A percentile compares a stretch with the other conserved stretches of the same genome.
phyloP scores from a whole-genome alignment of 169 alveolate genomes.

The Eimeria acervulina region DNA sequence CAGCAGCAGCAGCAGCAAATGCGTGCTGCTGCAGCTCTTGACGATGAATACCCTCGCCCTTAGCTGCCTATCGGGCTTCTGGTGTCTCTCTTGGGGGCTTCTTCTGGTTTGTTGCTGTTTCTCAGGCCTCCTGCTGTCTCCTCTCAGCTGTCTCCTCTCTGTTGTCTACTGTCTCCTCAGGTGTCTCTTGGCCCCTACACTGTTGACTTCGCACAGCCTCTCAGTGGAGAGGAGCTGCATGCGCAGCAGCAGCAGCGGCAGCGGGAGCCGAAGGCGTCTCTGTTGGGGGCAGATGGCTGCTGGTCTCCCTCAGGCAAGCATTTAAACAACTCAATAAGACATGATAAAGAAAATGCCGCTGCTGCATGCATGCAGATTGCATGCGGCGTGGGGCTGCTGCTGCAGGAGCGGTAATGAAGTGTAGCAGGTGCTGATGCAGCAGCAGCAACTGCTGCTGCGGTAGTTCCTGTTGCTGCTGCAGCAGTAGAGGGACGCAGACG shows the following conservation, averaged over 20 bases:
- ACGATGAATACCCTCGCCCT: neutral
- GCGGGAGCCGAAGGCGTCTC: conserved; percentile 15
- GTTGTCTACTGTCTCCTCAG: conserved; percentile 14
- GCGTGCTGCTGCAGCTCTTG: neutral
- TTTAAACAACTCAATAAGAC: neutral
- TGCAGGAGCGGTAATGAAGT: neutral
- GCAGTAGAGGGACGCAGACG: neutral
- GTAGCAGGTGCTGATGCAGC: conserved; percentile 1
- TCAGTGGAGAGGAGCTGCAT: conserved; percentile 37
- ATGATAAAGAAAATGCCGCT: neutral
- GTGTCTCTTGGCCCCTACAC: conserved; percentile 82
- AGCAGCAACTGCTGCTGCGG: neutral
- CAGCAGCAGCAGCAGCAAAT: neutral
- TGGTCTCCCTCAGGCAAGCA: conserved; percentile 41
- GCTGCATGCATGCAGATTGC: neutral
- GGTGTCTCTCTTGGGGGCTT: neutral
- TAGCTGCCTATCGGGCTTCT: neutral
- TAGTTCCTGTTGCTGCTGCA: neutral
- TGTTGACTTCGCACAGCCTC: conserved; percentile 80
- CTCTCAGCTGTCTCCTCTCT: no score
- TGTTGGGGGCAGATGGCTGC: neutral
- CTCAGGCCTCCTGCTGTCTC: neutral
- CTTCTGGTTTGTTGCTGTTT: neutral
- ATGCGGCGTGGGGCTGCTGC: neutral
- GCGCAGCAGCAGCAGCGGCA: conserved; percentile 23